These are phyloP conservation scores for Bonia amplexicaulis DNA, from an alignment of 176 grass and related monocot species.

Conservation along the genomic window DNA sequence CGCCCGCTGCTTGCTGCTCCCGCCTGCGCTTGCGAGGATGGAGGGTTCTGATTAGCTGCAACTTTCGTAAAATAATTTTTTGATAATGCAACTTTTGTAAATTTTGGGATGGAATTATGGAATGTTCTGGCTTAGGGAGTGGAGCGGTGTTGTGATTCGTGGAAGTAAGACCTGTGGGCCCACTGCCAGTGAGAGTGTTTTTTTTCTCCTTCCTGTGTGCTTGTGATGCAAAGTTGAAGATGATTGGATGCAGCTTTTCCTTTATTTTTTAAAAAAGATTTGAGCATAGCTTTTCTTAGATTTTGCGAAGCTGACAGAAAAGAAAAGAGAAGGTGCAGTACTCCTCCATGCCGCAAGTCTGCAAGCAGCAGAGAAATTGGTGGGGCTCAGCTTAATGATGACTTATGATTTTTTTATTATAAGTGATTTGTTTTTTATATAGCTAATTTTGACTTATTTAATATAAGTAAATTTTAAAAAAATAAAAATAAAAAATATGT, in stretches of 20 bases:
- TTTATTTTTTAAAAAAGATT: background rate
- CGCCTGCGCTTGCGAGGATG: conserved; percentile 25
- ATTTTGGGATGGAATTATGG: conserved; percentile 25
- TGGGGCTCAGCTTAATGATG: no score
- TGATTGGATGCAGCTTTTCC: background rate
- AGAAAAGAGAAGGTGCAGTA: background rate
- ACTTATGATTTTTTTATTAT: no score
- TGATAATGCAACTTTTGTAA: conserved; percentile 15
- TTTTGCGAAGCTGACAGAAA: background rate
- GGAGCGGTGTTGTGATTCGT: conserved; percentile 28
- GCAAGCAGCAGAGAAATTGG: background rate
- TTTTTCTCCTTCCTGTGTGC: background rate
- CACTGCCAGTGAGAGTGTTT: background rate
- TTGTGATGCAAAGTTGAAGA: background rate
- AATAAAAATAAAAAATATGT: no score
- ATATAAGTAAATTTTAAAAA: no score
- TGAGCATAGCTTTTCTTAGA: background rate
- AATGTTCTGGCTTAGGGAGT: conserved; percentile 43
- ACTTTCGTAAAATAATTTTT: conserved; percentile 3
- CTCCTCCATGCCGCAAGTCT: background rate
- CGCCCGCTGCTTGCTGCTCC: conserved; percentile 32
- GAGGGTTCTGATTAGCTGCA: conserved; percentile 18
- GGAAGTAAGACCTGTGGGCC: background rate
- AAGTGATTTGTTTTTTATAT: no score
- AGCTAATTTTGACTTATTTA: no score